Evolutionary conservation across 495 filamentous ascomycete species (phyloP).

Genomic region (Aspergillus avenaceus): DNA sequence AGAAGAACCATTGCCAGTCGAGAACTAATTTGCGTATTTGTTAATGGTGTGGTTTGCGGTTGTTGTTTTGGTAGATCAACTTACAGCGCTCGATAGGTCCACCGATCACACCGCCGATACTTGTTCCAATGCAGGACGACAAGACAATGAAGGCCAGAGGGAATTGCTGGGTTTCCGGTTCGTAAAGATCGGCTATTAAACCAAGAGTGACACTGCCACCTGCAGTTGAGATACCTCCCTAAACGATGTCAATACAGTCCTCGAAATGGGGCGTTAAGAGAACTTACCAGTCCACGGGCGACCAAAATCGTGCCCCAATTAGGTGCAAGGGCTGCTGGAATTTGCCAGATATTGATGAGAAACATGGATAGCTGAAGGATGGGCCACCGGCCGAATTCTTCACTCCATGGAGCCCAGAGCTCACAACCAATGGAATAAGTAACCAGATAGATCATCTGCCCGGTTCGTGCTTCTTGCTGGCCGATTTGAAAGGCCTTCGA

Average conservation of each 20-base stretch:
- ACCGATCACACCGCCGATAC: conserved; percentile 58
- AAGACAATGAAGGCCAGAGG: conserved; percentile 61
- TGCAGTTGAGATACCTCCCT: conserved; percentile 57
- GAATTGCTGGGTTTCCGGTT: conserved; percentile 56
- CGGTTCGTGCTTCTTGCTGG: conserved; percentile 48
- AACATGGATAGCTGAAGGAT: conserved; percentile 53
- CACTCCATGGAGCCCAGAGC: conserved; percentile 64
- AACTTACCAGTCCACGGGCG: conserved; percentile 50
- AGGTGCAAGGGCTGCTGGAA: conserved; percentile 49
- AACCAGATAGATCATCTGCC: conserved; percentile 57
- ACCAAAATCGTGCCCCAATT: conserved; percentile 55
- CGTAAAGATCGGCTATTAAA: conserved; percentile 61
- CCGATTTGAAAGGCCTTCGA: conserved; percentile 45
- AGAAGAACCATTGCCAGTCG: conserved; percentile 57
- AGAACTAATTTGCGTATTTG: too few relatives aligned
- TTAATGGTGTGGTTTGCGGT: too few relatives aligned
- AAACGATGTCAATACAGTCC: too few relatives aligned
- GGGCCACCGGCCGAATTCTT: conserved; percentile 56
- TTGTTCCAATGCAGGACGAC: conserved; percentile 59
- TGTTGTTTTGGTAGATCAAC: conserved; percentile 38
- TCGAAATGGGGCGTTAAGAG: too few relatives aligned
- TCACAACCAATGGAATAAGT: conserved; percentile 63
- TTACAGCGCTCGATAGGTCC: conserved; percentile 58
- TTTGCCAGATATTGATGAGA: conserved; percentile 56
- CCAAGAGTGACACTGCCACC: conserved; percentile 62